These are phyloP conservation scores for Boletus smithii DNA, from an alignment of 1,284 basidiomycete genomes.

Conservation along the genomic window DNA sequence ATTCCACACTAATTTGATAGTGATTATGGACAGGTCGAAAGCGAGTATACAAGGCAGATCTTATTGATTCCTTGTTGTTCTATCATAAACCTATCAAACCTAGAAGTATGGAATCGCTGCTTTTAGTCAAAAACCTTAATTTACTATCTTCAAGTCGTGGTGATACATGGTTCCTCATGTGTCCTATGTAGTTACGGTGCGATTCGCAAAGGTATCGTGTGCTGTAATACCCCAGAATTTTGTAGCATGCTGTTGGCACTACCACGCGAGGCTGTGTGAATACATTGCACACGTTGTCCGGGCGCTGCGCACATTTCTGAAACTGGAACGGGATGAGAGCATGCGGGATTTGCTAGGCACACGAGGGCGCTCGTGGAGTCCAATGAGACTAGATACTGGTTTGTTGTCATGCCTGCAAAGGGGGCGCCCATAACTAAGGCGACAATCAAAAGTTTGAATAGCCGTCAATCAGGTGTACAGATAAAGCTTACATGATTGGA, in stretches of 20 bases:
- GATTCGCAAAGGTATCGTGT: constrained; percentile 12
- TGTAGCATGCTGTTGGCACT: constrained; percentile 6
- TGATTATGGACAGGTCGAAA: constrained; percentile 7
- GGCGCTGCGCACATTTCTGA: neutral
- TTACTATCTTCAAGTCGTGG: constrained; percentile 22
- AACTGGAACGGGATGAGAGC: constrained; percentile 2
- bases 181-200: constrained; percentile 22
- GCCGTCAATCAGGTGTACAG: neutral
- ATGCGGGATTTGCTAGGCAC: neutral
- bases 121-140: constrained; percentile 34
- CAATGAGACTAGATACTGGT: neutral
- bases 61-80: constrained; percentile 19
- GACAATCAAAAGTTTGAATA: constrained; percentile 2
- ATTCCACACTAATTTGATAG: neutral
- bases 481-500: constrained; percentile 20
- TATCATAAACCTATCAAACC: constrained; percentile 23
- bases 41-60: constrained; percentile 19
- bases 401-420: constrained; percentile 10
- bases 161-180: constrained; percentile 21
- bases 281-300: constrained; percentile 19
- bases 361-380: neutral
- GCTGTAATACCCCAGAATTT: constrained; percentile 19
- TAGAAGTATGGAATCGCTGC: constrained; percentile 24
- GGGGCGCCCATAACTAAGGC: constrained; percentile 6
- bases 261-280: constrained; percentile 10